phyloP scores from a whole-genome alignment of 441 rosid species.

The Adansonia grandidieri region DNA sequence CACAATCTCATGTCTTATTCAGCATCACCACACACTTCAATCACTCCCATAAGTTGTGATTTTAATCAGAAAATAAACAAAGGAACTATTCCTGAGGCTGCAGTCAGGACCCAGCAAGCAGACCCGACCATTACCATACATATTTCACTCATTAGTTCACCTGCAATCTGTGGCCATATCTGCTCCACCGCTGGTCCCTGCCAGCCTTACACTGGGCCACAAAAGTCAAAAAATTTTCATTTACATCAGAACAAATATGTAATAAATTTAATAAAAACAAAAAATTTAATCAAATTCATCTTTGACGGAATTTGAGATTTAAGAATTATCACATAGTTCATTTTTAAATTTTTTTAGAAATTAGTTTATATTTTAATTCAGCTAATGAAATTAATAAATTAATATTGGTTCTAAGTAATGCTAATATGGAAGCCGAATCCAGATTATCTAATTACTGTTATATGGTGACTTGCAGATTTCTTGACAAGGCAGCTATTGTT shows the following conservation, averaged over 20 bases:
- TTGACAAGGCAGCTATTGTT: conserved; percentile 81
- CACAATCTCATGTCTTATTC: conserved; percentile 9
- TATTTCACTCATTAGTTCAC: not conserved
- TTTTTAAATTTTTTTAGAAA: too few species aligned
- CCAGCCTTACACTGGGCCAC: not conserved
- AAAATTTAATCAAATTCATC: too few species aligned
- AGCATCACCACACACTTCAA: not conserved
- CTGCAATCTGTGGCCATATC: not conserved
- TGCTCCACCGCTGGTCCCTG: not conserved
- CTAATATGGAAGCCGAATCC: not conserved
- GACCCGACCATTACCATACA: not conserved
- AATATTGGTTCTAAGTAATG: not conserved
- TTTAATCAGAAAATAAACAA: not conserved
- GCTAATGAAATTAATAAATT: not conserved
- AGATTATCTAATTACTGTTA: not conserved
- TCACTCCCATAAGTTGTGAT: not conserved
- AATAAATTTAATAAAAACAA: too few species aligned
- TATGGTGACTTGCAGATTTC: conserved; percentile 50
- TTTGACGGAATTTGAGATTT: too few species aligned
- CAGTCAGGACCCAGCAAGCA: not conserved
- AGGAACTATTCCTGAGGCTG: not conserved
- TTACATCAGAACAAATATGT: too few species aligned
- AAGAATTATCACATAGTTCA: too few species aligned
- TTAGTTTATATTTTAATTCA: too few species aligned
- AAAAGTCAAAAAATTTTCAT: not conserved